A percentile compares a stretch with the other conserved stretches of the same genome.
Evolutionary conservation across 192 early-diverging fungal species (phyloP).

Genomic region (Coemansia sp.): DNA sequence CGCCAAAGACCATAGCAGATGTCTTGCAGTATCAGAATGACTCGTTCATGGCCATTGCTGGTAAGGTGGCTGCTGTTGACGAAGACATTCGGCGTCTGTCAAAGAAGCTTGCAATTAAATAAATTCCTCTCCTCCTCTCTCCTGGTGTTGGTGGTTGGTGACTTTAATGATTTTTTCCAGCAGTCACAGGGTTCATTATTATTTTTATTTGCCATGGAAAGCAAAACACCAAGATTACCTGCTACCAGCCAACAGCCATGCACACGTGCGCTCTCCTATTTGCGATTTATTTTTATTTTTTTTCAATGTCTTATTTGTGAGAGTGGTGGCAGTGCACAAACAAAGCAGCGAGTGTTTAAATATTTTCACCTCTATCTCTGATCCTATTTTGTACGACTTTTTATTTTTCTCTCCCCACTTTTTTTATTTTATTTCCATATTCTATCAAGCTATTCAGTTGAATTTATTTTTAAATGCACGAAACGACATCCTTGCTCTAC

Average conservation of each 20-base stretch:
- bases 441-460: too few species aligned
- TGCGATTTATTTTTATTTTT: too few species aligned
- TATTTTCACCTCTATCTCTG: too few species aligned
- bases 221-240: not conserved
- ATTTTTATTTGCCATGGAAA: not conserved
- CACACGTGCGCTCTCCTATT: not conserved
- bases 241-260: not conserved
- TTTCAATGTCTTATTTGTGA: too few species aligned
- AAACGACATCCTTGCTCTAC: not conserved
- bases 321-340: too few species aligned
- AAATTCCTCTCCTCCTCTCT: not conserved
- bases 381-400: not conserved
- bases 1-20: slow-evolving; percentile 37
- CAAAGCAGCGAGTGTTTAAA: too few species aligned
- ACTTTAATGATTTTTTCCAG: not conserved
- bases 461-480: not conserved
- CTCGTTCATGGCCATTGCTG: slow-evolving; percentile 44
- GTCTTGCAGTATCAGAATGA: slow-evolving; percentile 49
- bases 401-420: not conserved
- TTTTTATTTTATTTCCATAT: not conserved
- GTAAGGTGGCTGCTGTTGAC: slow-evolving; percentile 41
- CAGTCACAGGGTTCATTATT: slow-evolving; percentile 4
- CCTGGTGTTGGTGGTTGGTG: not conserved
- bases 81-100: slow-evolving; percentile 33
- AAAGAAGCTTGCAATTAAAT: slow-evolving; percentile 26